These are phyloP conservation scores for Camellia granthamiana DNA, from an alignment of 148 eudicot genomes.

Conservation along the genomic window DNA sequence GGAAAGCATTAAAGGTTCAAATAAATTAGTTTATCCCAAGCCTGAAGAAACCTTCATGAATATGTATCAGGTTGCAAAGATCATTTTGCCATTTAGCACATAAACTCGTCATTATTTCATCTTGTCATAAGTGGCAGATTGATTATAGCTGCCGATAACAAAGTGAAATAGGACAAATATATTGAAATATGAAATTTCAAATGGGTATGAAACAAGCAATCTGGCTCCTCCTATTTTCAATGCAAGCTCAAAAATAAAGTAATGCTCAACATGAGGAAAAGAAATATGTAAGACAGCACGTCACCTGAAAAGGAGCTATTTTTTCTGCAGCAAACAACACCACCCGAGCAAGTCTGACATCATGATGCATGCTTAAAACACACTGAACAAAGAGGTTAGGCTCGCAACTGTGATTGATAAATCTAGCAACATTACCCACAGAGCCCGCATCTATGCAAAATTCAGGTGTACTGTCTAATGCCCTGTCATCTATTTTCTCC, in stretches of 20 bases:
- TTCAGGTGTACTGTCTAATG: slow-evolving; percentile 32
- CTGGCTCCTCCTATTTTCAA: not conserved
- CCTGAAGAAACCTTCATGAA: not conserved
- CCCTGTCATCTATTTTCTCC: slow-evolving; percentile 35
- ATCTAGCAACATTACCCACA: slow-evolving; percentile 47
- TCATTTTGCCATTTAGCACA: too few species aligned
- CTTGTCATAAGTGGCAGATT: too few species aligned
- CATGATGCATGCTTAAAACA: slow-evolving; percentile 47
- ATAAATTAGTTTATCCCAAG: too few species aligned
- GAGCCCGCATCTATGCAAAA: slow-evolving; percentile 54
- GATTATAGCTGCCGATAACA: too few species aligned
- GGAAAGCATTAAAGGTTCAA: not conserved
- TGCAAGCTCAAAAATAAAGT: not conserved
- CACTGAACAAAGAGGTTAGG: slow-evolving; percentile 62
- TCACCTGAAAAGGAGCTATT: slow-evolving; percentile 54
- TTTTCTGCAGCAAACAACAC: slow-evolving; percentile 54
- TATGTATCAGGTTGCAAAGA: too few species aligned
- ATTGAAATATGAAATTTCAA: not conserved
- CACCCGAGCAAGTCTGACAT: slow-evolving; percentile 45
- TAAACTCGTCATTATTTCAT: too few species aligned
- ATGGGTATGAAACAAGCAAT: not conserved
- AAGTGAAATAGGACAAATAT: not conserved
- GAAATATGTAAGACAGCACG: not conserved
- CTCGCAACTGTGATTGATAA: slow-evolving; percentile 60
- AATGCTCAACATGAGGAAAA: not conserved